These are phyloP conservation scores for Rhizopus stolonifer DNA, from an alignment of 371 early-diverging fungal genomes.

Conservation along the genomic window DNA sequence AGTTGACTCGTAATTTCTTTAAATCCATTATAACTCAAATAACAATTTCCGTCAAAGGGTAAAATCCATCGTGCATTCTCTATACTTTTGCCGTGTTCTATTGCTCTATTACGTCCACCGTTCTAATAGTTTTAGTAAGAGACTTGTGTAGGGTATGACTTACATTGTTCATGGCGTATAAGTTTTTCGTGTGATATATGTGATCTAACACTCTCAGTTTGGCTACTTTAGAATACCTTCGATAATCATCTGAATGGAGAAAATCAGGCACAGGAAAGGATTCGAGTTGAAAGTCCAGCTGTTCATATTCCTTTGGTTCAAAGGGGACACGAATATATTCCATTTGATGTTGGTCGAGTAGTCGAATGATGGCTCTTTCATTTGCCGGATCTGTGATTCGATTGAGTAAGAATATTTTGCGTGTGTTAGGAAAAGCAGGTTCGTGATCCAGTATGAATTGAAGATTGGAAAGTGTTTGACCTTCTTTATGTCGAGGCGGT, in stretches of 20 bases:
- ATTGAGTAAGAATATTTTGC: conserved; percentile 65
- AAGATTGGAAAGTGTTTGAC: conserved; percentile 67
- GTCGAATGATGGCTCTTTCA: conserved; percentile 55
- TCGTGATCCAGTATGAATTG: conserved; percentile 70
- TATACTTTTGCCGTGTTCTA: conserved; percentile 56
- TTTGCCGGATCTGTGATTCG: conserved; percentile 61
- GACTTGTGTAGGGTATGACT: conserved; percentile 23
- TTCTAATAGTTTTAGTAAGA: conserved; percentile 41
- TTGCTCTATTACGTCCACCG: conserved; percentile 66
- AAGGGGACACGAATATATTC: conserved; percentile 66
- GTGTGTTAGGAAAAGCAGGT: conserved; percentile 57
- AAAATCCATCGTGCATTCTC: conserved; percentile 65
- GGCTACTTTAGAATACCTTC: conserved; percentile 59
- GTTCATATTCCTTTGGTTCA: conserved; percentile 54
- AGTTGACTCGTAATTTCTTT: conserved; percentile 60
- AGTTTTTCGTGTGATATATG: conserved; percentile 68
- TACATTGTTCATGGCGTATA: conserved; percentile 77
- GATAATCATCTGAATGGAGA: conserved; percentile 63
- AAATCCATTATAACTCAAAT: conserved; percentile 58
- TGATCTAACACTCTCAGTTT: conserved; percentile 63
- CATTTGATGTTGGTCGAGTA: conserved; percentile 55
- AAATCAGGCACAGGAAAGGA: conserved; percentile 69
- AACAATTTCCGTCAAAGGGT: conserved; percentile 74
- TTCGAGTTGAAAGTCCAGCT: conserved; percentile 63
- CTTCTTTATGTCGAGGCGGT: conserved; percentile 69